These are phyloP conservation scores for Nadsonia commutata DNA, from an alignment of 1,139 yeast genomes.

Conservation along the genomic window DNA sequence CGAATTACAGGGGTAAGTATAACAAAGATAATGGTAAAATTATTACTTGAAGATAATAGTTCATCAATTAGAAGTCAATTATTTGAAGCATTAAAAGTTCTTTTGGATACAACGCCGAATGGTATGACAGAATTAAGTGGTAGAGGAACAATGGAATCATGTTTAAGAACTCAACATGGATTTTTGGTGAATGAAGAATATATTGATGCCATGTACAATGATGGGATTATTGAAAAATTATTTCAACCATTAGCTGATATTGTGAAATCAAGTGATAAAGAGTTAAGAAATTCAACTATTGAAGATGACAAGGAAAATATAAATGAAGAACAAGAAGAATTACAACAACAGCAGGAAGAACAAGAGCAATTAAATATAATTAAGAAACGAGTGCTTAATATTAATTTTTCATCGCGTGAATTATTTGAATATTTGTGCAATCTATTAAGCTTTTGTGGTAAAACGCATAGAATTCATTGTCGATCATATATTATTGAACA, in stretches of 20 bases:
- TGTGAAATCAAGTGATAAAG: slow-evolving; percentile 5
- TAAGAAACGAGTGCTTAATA: not conserved
- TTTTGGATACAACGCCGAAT: not conserved
- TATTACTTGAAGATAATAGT: not conserved
- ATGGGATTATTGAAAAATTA: not conserved
- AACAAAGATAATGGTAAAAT: not conserved
- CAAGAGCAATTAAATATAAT: not conserved
- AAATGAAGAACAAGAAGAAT: slow-evolving; percentile 7
- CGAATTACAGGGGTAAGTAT: not conserved
- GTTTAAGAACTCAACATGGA: not conserved
- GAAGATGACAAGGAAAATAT: slow-evolving; percentile 1
- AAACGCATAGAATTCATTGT: slow-evolving; percentile 42
- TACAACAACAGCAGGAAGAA: slow-evolving; percentile 7
- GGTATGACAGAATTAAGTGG: not conserved
- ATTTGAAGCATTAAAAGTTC: not conserved
- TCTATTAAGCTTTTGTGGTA: slow-evolving; percentile 47
- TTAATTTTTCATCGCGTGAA: slow-evolving; percentile 22
- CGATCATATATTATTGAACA: slow-evolving; percentile 47
- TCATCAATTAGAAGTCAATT: not conserved
- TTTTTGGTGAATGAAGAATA: not conserved
- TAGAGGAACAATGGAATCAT: not conserved
- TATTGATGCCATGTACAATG: not conserved
- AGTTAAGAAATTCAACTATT: not conserved
- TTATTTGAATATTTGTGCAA: slow-evolving; percentile 56
- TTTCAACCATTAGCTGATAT: not conserved